These are phyloP conservation scores for Austroboletus rostrupii DNA, from an alignment of 1,284 basidiomycete species.

Conservation along the genomic window DNA sequence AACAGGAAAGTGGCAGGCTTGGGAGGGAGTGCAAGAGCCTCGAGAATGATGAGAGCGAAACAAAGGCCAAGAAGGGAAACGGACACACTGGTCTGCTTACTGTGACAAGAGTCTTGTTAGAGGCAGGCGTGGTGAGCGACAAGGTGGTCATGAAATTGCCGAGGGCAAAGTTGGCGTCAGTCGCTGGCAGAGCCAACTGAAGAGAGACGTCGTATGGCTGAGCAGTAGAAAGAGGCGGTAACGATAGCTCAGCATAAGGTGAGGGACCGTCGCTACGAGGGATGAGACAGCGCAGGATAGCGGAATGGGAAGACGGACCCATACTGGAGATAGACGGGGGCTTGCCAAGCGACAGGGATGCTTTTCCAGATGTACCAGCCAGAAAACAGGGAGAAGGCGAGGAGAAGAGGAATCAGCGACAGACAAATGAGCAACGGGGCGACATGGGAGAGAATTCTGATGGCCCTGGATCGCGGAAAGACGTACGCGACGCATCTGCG, in stretches of 20 bases:
- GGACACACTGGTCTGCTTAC: slow-evolving; percentile 62
- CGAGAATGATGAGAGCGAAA: slow-evolving; percentile 14
- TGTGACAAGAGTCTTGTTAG: slow-evolving; percentile 57
- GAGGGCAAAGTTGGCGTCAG: slow-evolving; percentile 62
- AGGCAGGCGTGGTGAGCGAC: slow-evolving; percentile 48
- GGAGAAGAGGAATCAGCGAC: slow-evolving; percentile 56
- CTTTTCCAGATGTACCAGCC: slow-evolving; percentile 71
- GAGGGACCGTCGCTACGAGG: slow-evolving; percentile 50
- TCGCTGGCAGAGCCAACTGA: slow-evolving; percentile 60
- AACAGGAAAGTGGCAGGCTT: slow-evolving; percentile 31
- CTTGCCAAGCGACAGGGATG: slow-evolving; percentile 63
- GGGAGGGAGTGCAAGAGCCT: slow-evolving; percentile 57
- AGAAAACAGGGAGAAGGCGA: slow-evolving; percentile 56
- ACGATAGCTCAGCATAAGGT: slow-evolving; percentile 54
- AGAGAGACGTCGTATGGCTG: slow-evolving; percentile 72
- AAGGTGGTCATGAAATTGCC: slow-evolving; percentile 79
- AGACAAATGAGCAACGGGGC: slow-evolving; percentile 59
- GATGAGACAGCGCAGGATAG: slow-evolving; percentile 4
- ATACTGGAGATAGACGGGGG: slow-evolving; percentile 66
- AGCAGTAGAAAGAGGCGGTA: slow-evolving; percentile 49
- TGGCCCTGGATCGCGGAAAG: slow-evolving; percentile 47
- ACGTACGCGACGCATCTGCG: slow-evolving; percentile 12
- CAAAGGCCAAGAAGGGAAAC: not conserved
- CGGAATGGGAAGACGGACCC: slow-evolving; percentile 47
- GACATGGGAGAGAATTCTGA: slow-evolving; percentile 46